A percentile compares a stretch with the other conserved stretches of the same genome.
Conservation (phyloP, 2,329 filamentous ascomycete genomes). For the Penicillium sp. region DNA sequence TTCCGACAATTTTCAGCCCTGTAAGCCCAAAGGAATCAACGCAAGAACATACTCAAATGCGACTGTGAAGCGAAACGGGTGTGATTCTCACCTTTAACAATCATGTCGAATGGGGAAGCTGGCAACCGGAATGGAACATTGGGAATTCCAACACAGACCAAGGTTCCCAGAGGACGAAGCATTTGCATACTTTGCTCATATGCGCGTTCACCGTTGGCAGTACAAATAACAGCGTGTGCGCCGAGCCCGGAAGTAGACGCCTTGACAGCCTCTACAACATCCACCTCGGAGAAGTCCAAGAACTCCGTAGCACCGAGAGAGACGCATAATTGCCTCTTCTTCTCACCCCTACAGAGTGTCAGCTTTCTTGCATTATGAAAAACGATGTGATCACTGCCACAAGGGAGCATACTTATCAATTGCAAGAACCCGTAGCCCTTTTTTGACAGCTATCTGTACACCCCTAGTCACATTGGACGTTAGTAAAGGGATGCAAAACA, state of each 20-base stretch:
- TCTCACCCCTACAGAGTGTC: slow-evolving; percentile 26
- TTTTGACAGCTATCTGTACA: slow-evolving; percentile 37
- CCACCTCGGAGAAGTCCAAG: slow-evolving; percentile 35
- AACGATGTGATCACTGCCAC: neutral
- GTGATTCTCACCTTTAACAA: slow-evolving; percentile 39
- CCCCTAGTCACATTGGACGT: slow-evolving; percentile 24
- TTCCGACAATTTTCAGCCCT: slow-evolving; percentile 47
- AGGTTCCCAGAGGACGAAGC: slow-evolving; percentile 46
- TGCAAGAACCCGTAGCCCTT: slow-evolving; percentile 38
- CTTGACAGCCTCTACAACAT: slow-evolving; percentile 41
- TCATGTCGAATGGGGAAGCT: slow-evolving; percentile 49
- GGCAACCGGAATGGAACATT: slow-evolving; percentile 45
- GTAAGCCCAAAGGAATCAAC: neutral
- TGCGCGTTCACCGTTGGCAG: slow-evolving; percentile 46
- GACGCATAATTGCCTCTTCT: slow-evolving; percentile 34
- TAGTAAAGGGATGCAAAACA: neutral
- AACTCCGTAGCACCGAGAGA: slow-evolving; percentile 34
- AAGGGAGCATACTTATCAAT: slow-evolving; percentile 33
- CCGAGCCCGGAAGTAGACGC: slow-evolving; percentile 43
- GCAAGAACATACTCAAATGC: too few relatives aligned
- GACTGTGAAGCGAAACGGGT: neutral
- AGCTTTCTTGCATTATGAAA: neutral
- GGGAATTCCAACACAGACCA: slow-evolving; percentile 50
- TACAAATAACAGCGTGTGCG: slow-evolving; percentile 48
- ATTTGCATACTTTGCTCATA: slow-evolving; percentile 46